Evolutionary conservation across 768 basidiomycete species (phyloP).

Genomic region (Lenzites betulinus): DNA sequence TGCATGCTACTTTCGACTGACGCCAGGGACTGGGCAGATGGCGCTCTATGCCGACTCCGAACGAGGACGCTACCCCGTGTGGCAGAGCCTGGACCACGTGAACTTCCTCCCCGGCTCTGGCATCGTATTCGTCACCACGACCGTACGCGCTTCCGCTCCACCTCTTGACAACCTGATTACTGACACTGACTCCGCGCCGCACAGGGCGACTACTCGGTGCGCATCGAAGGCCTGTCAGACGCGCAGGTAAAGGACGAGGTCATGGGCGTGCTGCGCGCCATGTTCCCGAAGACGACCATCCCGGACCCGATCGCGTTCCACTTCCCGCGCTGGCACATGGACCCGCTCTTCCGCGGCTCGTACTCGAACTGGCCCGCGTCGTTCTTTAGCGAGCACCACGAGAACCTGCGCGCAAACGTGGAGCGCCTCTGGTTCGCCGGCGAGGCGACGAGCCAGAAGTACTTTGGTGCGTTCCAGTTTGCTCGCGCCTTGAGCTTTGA

Average conservation of each 20-base stretch:
- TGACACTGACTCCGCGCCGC: background rate
- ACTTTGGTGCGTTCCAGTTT: slow-evolving; percentile 50
- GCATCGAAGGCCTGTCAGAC: slow-evolving; percentile 55
- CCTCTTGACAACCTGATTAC: background rate
- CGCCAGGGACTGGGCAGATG: slow-evolving; percentile 36
- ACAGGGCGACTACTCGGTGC: slow-evolving; percentile 59
- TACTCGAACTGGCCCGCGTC: slow-evolving; percentile 68
- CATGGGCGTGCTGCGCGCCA: slow-evolving; percentile 50
- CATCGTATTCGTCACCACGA: slow-evolving; percentile 55
- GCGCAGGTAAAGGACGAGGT: slow-evolving; percentile 52
- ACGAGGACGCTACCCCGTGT: slow-evolving; percentile 65
- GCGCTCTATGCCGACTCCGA: slow-evolving; percentile 58
- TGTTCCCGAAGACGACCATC: slow-evolving; percentile 55
- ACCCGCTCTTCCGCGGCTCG: slow-evolving; percentile 56
- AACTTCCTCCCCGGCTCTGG: slow-evolving; percentile 63
- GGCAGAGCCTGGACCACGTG: slow-evolving; percentile 63
- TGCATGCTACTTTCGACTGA: background rate
- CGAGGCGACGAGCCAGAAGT: slow-evolving; percentile 58
- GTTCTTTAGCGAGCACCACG: slow-evolving; percentile 52
- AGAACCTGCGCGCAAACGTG: slow-evolving; percentile 58
- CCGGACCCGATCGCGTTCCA: slow-evolving; percentile 56
- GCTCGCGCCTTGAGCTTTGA: too few relatives aligned
- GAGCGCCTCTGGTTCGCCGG: slow-evolving; percentile 61
- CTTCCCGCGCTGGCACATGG: slow-evolving; percentile 51
- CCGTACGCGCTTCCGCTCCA: slow-evolving; percentile 31